These are phyloP conservation scores for Escallonia rubra DNA, from an alignment of 129 eudicot species.

Conservation along the genomic window DNA sequence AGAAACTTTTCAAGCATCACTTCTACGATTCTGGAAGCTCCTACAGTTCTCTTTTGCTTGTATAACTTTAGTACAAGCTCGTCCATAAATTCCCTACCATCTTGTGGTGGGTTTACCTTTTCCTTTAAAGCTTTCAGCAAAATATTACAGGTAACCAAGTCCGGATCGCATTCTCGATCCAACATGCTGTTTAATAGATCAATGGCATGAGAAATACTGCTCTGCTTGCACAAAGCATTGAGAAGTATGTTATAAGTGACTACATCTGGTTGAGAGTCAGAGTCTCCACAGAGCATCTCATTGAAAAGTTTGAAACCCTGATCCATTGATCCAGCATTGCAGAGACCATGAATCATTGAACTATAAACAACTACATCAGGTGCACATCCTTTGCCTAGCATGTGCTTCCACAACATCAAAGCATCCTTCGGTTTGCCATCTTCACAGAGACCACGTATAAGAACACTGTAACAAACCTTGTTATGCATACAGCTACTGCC, in stretches of 20 bases:
- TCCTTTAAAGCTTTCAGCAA: constrained; percentile 52
- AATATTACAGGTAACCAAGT: constrained; percentile 65
- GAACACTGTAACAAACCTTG: constrained; percentile 64
- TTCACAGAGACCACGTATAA: constrained; percentile 68
- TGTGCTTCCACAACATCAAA: constrained; percentile 50
- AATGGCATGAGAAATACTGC: constrained; percentile 55
- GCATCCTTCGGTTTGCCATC: constrained; percentile 69
- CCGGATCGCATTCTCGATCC: constrained; percentile 82
- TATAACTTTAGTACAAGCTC: constrained; percentile 68
- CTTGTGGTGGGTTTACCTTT: constrained; percentile 38
- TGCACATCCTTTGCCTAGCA: constrained; percentile 55
- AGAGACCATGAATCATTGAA: constrained; percentile 80
- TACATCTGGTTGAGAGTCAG: constrained; percentile 67
- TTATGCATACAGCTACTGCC: constrained; percentile 29
- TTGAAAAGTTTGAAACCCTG: constrained; percentile 72
- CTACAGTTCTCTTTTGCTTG: constrained; percentile 44
- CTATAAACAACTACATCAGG: constrained; percentile 81
- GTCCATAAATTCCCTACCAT: constrained; percentile 73
- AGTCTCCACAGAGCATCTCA: constrained; percentile 57
- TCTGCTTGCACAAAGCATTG: constrained; percentile 55
- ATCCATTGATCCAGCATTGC: constrained; percentile 56
- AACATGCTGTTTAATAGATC: constrained; percentile 72
- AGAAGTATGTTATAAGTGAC: constrained; percentile 70
- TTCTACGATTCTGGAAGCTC: constrained; percentile 64
- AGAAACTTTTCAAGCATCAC: constrained; percentile 72